phyloP scores from a whole-genome alignment of 345 rosid species.

The Brassica carinata region DNA sequence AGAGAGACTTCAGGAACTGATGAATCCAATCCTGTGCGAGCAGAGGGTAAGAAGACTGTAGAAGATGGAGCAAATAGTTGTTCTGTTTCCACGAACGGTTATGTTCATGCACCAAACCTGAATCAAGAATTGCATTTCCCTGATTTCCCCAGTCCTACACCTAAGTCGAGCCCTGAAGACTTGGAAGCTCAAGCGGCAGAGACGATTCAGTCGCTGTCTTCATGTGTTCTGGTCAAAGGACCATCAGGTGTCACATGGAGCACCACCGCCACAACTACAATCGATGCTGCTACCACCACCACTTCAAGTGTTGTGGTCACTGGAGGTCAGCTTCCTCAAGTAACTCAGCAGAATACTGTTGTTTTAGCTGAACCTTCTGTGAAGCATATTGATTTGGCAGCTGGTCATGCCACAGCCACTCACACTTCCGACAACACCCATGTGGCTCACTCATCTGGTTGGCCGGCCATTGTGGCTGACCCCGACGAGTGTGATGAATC shows the following conservation, averaged over 20 bases:
- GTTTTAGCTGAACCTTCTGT: slow-evolving; percentile 53
- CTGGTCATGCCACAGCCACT: slow-evolving; percentile 56
- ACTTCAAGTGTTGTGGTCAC: slow-evolving; percentile 64
- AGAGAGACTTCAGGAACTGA: slow-evolving; percentile 43
- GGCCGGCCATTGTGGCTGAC: slow-evolving; percentile 74
- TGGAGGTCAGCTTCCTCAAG: slow-evolving; percentile 60
- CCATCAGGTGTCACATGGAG: slow-evolving; percentile 73
- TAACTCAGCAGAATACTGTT: slow-evolving; percentile 58
- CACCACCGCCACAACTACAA: slow-evolving; percentile 61
- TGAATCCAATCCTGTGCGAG: slow-evolving; percentile 41
- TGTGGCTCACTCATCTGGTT: slow-evolving; percentile 55
- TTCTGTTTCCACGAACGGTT: slow-evolving; percentile 44
- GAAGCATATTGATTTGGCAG: slow-evolving; percentile 49
- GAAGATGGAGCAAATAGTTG: slow-evolving; percentile 48
- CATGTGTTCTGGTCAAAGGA: slow-evolving; percentile 54
- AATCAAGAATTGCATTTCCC: slow-evolving; percentile 52
- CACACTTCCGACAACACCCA: slow-evolving; percentile 65
- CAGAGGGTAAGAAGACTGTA: slow-evolving; percentile 50
- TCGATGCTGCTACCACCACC: slow-evolving; percentile 51
- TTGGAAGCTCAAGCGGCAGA: slow-evolving; percentile 48
- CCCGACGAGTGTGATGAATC: slow-evolving; percentile 85
- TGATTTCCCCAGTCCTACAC: slow-evolving; percentile 52
- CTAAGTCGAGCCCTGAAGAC: slow-evolving; percentile 53
- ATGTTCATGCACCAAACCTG: slow-evolving; percentile 48
- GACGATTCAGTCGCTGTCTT: slow-evolving; percentile 53